Evolutionary conservation across 768 basidiomycete genomes (phyloP).

Genomic region (Coprinopsis strossmayeri): DNA sequence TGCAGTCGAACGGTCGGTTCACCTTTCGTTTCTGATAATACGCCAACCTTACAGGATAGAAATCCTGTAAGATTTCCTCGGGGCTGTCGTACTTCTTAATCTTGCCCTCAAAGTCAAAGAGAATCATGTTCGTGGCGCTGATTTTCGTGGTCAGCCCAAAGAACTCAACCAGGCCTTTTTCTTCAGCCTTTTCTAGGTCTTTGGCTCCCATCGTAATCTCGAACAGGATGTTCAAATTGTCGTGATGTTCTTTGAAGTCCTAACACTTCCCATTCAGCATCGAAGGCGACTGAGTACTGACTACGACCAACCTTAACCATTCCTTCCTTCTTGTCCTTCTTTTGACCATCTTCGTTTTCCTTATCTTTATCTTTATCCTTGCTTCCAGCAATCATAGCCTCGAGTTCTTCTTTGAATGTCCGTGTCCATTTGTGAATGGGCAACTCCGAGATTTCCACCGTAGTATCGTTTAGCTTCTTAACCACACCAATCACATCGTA

Average conservation of each 20-base stretch:
- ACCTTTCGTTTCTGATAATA: constrained; percentile 98
- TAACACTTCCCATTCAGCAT: constrained; percentile 23
- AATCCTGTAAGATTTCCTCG: constrained; percentile 90
- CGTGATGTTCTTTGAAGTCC: constrained; percentile 98
- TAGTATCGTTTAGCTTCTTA: constrained; percentile 76
- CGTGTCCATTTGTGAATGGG: constrained; percentile 96
- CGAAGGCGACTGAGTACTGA: background rate
- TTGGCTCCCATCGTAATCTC: constrained; percentile 73
- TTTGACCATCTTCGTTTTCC: constrained; percentile 7
- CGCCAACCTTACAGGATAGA: constrained; percentile 81
- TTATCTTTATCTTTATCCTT: constrained; percentile 55
- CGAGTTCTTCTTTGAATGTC: constrained; percentile 86
- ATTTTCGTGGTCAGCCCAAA: constrained; percentile 87
- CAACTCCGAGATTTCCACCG: constrained; percentile 90
- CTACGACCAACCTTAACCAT: constrained; percentile 59
- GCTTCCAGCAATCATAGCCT: constrained; percentile 69
- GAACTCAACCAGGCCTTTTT: constrained; percentile 82
- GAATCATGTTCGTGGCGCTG: constrained; percentile 95
- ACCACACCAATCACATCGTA: constrained; percentile 74
- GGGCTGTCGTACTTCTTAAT: constrained; percentile 89
- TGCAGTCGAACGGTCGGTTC: constrained; percentile 9
- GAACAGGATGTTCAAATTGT: constrained; percentile 88
- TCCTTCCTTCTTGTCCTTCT: constrained; percentile 37
- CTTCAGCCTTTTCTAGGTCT: constrained; percentile 81
- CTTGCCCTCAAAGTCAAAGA: constrained; percentile 94